phyloP scores from a whole-genome alignment of 75 land plant genomes.

The Adiantum capillusveneris region DNA sequence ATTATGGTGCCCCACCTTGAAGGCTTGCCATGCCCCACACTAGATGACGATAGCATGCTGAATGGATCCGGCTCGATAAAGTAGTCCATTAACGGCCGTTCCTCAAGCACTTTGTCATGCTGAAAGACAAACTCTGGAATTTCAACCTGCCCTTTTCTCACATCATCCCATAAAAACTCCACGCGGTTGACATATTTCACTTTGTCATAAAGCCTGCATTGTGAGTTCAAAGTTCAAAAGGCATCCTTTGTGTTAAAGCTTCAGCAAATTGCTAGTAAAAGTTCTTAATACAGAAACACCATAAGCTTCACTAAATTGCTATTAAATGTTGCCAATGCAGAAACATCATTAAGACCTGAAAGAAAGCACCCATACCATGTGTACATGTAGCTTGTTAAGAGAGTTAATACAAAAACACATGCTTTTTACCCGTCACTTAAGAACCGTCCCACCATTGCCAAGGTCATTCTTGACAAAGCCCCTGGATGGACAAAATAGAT shows the following conservation, averaged over 20 bases:
- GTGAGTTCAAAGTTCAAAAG: background rate
- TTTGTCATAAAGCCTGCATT: constrained; percentile 55
- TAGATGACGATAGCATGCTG: background rate
- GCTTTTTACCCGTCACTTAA: constrained; percentile 47
- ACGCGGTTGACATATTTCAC: constrained; percentile 46
- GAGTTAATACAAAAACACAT: too few relatives aligned
- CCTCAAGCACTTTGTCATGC: constrained; percentile 55
- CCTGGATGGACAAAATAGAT: constrained; percentile 78
- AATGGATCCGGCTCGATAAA: constrained; percentile 51
- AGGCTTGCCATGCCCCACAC: too few relatives aligned
- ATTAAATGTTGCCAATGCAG: too few relatives aligned
- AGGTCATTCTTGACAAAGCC: constrained; percentile 51
- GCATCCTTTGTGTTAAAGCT: background rate
- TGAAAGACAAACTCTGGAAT: constrained; percentile 61
- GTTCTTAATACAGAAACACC: too few relatives aligned
- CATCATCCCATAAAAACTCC: constrained; percentile 54
- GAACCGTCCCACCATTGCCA: constrained; percentile 68
- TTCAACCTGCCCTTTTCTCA: constrained; percentile 50
- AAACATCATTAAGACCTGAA: too few relatives aligned
- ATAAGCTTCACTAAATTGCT: too few relatives aligned
- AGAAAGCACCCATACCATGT: too few relatives aligned
- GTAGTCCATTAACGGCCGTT: constrained; percentile 63
- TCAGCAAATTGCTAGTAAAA: too few relatives aligned
- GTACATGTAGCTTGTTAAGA: too few relatives aligned
- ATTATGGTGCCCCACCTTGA: too few relatives aligned